Conservation (phyloP, 2,329 filamentous ascomycete species). For the Decorospora gaudefroyi region DNA sequence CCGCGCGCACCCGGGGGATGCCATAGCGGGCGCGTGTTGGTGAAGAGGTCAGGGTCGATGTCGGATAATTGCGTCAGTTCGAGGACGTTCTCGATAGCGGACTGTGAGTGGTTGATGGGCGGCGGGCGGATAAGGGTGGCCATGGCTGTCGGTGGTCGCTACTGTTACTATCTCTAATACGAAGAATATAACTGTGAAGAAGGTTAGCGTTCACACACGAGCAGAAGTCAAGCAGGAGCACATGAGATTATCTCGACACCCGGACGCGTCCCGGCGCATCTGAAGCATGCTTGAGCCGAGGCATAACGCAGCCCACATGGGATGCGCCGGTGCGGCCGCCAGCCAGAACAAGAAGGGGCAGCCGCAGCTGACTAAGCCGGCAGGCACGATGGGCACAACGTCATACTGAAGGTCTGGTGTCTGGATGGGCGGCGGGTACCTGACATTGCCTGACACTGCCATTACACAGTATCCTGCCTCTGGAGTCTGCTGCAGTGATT, state of each 20-base stretch:
- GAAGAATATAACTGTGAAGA: no score
- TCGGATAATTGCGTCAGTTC: conserved; percentile 80
- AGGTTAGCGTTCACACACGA: not conserved
- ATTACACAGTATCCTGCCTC: no score
- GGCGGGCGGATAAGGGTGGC: conserved; percentile 75
- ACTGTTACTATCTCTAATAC: no score
- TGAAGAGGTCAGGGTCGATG: conserved; percentile 86
- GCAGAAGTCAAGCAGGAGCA: not conserved
- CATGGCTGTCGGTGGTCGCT: conserved; percentile 35
- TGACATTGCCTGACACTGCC: conserved; percentile 25
- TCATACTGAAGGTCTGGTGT: conserved; percentile 13
- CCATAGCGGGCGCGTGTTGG: conserved; percentile 89
- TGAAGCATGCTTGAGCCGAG: conserved; percentile 27
- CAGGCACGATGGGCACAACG: no score
- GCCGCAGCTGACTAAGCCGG: conserved; percentile 17
- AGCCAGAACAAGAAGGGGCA: conserved; percentile 2
- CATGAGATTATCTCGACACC: conserved; percentile 2
- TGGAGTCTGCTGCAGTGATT: conserved; percentile 8
- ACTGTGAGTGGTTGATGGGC: conserved; percentile 70
- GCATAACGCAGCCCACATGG: conserved; percentile 18
- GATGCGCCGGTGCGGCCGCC: conserved; percentile 9
- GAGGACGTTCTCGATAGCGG: conserved; percentile 85
- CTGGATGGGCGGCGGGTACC: conserved; percentile 20
- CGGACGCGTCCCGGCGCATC: conserved; percentile 17
- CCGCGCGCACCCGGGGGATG: conserved; percentile 89